Evolutionary conservation across 164 flowering plant species (phyloP).

Genomic region (Magnolia sinica): DNA sequence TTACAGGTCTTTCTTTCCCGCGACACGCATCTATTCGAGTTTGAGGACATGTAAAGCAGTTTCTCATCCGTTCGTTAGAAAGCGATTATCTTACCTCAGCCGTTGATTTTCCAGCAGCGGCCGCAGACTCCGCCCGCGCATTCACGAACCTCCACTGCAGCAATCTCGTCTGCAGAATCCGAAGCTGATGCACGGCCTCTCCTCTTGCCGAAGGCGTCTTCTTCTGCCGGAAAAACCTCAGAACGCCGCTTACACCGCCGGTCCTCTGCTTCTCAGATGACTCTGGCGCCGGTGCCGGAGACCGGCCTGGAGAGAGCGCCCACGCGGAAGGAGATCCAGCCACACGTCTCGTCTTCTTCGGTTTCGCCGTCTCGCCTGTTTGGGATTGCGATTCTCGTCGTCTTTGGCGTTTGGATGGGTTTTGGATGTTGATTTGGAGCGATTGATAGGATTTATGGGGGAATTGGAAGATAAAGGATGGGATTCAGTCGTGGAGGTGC

Average conservation of each 20-base stretch:
- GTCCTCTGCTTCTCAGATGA: slow-evolving; percentile 17
- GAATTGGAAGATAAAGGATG: slow-evolving; percentile 10
- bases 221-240: slow-evolving; percentile 52
- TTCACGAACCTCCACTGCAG: slow-evolving; percentile 76
- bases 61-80: not conserved
- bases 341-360: slow-evolving; percentile 15
- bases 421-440: slow-evolving; percentile 36
- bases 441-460: slow-evolving; percentile 3
- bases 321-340: slow-evolving; percentile 60
- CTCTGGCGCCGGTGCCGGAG: slow-evolving; percentile 13
- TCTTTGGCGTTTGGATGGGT: slow-evolving; percentile 8
- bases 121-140: slow-evolving; percentile 50
- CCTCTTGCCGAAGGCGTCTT: slow-evolving; percentile 33
- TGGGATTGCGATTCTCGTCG: slow-evolving; percentile 9
- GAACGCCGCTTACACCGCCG: slow-evolving; percentile 37
- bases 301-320: slow-evolving; percentile 74
- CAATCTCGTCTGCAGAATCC: slow-evolving; percentile 44
- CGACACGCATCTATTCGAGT: too few relatives aligned
- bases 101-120: slow-evolving; percentile 21
- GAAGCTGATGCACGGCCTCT: slow-evolving; percentile 43
- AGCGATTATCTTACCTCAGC: slow-evolving; percentile 44
- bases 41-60: not conserved
- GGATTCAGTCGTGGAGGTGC: slow-evolving; percentile 1
- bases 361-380: not conserved
- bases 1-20: not conserved